Evolutionary conservation across 2,329 filamentous ascomycete genomes (phyloP).

Genomic region (Talaromyces albobiverticillius): DNA sequence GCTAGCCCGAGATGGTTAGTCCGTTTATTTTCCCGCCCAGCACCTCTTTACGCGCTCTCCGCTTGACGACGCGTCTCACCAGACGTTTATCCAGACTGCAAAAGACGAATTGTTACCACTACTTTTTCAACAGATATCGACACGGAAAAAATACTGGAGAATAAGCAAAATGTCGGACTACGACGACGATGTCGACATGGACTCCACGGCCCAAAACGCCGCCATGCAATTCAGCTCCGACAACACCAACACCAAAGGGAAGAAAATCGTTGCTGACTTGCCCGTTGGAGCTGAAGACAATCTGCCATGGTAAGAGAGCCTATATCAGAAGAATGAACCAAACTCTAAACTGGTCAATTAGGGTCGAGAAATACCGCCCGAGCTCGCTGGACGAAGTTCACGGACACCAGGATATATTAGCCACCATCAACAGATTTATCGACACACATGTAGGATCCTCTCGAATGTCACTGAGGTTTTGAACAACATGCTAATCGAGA

Average conservation of each 20-base stretch:
- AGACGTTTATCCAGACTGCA: not conserved
- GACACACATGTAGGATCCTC: conserved; percentile 68
- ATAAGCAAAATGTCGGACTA: conserved; percentile 49
- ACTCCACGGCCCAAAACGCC: conserved; percentile 49
- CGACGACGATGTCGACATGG: conserved; percentile 68
- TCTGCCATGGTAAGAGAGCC: conserved; percentile 69
- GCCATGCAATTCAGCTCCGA: conserved; percentile 70
- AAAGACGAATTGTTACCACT: not conserved
- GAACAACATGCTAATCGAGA: no score
- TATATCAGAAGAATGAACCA: no score
- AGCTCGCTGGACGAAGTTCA: conserved; percentile 87
- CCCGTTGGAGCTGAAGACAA: conserved; percentile 92
- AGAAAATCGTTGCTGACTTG: conserved; percentile 86
- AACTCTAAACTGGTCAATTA: conserved; percentile 33
- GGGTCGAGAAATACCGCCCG: conserved; percentile 97
- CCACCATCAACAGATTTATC: conserved; percentile 96
- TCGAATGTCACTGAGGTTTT: not conserved
- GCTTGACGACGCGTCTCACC: conserved; percentile 30
- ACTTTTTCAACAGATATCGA: no score
- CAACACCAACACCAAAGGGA: conserved; percentile 71
- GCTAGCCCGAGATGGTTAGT: conserved; percentile 16
- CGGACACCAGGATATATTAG: conserved; percentile 93
- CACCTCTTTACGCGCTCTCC: conserved; percentile 39
- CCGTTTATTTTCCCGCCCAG: conserved; percentile 38
- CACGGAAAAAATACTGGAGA: not conserved